These are phyloP conservation scores for Aspergillus ostianus DNA, from an alignment of 495 filamentous ascomycete genomes.

Conservation along the genomic window DNA sequence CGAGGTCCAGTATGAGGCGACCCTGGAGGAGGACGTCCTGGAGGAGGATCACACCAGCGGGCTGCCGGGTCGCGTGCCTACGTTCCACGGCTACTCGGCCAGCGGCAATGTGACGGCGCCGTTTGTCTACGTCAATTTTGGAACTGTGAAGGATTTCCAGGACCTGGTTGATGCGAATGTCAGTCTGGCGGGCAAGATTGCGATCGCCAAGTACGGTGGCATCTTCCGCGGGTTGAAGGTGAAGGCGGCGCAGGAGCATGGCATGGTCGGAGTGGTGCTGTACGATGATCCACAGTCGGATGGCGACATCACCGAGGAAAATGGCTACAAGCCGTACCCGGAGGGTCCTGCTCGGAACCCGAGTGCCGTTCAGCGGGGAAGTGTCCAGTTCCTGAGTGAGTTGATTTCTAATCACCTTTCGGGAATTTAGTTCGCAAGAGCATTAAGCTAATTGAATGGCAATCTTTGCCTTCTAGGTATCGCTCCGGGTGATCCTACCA, in stretches of 20 bases:
- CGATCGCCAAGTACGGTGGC: constrained; percentile 79
- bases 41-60: constrained; percentile 77
- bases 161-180: constrained; percentile 76
- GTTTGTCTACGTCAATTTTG: constrained; percentile 87
- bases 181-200: constrained; percentile 78
- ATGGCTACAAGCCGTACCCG: constrained; percentile 80
- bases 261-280: constrained; percentile 82
- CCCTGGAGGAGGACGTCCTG: constrained; percentile 81
- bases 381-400: constrained; percentile 75
- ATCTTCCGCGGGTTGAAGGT: constrained; percentile 91
- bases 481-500: constrained; percentile 71
- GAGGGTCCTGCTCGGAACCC: constrained; percentile 84
- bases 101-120: constrained; percentile 84
- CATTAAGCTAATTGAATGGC: not conserved
- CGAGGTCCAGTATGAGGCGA: constrained; percentile 72
- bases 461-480: constrained; percentile 41
- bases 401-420: constrained; percentile 7
- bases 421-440: not conserved
- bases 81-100: constrained; percentile 94
- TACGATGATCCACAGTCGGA: constrained; percentile 92
- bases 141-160: constrained; percentile 79
- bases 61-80: constrained; percentile 73
- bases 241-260: constrained; percentile 87
- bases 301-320: constrained; percentile 73
- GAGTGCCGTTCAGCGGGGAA: constrained; percentile 90